phyloP scores from a whole-genome alignment of 1,284 basidiomycete species.

The Cerioporus squamosus region DNA sequence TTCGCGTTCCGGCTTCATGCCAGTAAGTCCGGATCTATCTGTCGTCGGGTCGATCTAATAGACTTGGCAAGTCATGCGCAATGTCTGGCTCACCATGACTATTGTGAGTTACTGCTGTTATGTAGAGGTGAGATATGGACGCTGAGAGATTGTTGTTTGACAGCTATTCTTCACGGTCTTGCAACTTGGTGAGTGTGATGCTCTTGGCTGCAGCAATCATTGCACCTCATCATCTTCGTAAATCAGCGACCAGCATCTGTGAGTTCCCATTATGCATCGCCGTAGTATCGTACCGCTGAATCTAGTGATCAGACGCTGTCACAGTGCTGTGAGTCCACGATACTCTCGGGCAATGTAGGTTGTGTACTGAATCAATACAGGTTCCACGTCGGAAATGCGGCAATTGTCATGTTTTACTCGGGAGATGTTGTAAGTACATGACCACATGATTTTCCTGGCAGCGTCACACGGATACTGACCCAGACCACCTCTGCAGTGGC shows the following conservation, averaged over 20 bases:
- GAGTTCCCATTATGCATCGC: not conserved
- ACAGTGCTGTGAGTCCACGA: not conserved
- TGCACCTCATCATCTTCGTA: not conserved
- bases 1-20: slow-evolving; percentile 13
- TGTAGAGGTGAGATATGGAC: not conserved
- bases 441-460: too few relatives aligned
- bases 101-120: not conserved
- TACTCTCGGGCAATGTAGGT: not conserved
- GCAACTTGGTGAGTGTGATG: slow-evolving; percentile 11
- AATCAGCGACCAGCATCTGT: not conserved
- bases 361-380: not conserved
- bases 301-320: not conserved
- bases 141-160: not conserved
- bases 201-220: too few relatives aligned
- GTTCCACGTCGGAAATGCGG: not conserved
- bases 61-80: slow-evolving; percentile 4
- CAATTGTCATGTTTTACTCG: not conserved
- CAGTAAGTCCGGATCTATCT: slow-evolving; percentile 3
- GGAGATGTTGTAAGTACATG: not conserved
- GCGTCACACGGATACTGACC: not conserved
- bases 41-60: not conserved
- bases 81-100: not conserved
- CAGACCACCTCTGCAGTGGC: slow-evolving; percentile 7
- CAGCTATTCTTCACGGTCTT: slow-evolving; percentile 5
- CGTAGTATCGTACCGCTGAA: not conserved